Base-by-base conservation (phyloP, 2,329 filamentous ascomycete species). In the Claviceps cyperi region DNA sequence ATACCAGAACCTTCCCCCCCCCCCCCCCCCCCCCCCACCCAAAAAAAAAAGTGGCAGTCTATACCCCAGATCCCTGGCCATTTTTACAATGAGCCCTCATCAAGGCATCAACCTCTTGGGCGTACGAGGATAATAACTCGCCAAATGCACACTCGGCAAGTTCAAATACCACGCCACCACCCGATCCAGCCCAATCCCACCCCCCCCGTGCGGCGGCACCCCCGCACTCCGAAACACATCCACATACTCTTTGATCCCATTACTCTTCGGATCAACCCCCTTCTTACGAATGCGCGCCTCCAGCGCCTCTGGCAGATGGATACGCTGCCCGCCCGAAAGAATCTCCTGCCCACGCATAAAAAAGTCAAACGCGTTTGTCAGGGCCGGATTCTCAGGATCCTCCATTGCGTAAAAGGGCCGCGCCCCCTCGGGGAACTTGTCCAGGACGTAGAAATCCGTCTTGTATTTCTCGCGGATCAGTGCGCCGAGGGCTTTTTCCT, bases 291-390 rank as follows among this genome's bases (percentile, higher is more conserved):
- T 85, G 54, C 87, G 85, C 44, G 80, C 77, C 63, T 88, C 82
- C 14, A 97, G 77, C 69, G 84, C 77, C 41, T 73, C 72, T 0
- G 90, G 80, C 55, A 88, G 77, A 67, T 96, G 85, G 58, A 96
- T 86, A 77, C 90, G 86, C 69, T 96, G 90, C 7, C 89, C 90
- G 59, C 91, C 90, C 15, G 85, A 90, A 17, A 96, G 77, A 53
- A 96, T 91, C 68, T 96, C 91, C 66, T 97, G 90, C 3, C 88
- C 88, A 51, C 91, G 81, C 64, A 94, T 81, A 73, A 96, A 94
- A 61, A 94, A 88, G 67, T 95, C 89, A 58, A 75, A 81, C 13
- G 78, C 77, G 56, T 82, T 82, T 11, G 77, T 86, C 55, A 87
- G 19, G 13, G 21, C 22, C 17, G 44, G 35, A 35, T 46, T 46